Evolutionary conservation across 345 rosid species (phyloP), one percentile per base, ranked within the genome.

Genomic region (Gossypium sturtianum): DNA sequence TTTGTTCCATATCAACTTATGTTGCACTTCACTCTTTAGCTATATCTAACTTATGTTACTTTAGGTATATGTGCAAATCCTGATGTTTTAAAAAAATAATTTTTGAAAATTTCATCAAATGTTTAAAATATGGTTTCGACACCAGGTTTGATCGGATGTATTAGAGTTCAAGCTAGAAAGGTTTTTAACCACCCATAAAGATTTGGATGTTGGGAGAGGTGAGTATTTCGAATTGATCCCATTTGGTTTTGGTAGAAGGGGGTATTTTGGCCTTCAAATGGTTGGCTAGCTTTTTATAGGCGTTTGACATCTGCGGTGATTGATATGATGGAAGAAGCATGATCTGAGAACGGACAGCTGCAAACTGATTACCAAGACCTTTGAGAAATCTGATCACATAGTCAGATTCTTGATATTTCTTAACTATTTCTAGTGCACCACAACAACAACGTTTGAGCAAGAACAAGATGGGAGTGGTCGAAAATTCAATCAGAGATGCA

Each of bases 141-240:
- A 4, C 41, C 1, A 34, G 25, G 69, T 73, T 8, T 73, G 76
- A 69, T 20, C 57, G 41, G 70, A 61, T 23, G 70, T 69, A 7
- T 29, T 61, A 17, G 57, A 58, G 20, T 45, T 73, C 25, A 73
- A 59, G 43, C 75, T 67, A 2, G 75, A 73, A 60, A 73, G 68
- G 12, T 73, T 73, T 23, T 12, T 73, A 52, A 49, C 29, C 4
- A 45, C 4, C 0, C 15, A 73, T 48, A 59, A 23, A 45, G 53
- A 44, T 22, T 16, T 44, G 3, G 75, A 73, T 45, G 16, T 73
- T 7, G 49, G 66, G 57, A 52, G 56, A n/a, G 51, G 43, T 59
- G 57, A 34, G 16, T 43, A 20, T 19, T 34, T 52, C 20, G 27
- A 71, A 7, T 41, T 53, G 9, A 72, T 72, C 4, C 76, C 70